These are phyloP conservation scores for Suillus placidus DNA, from an alignment of 768 basidiomycete genomes.

Conservation along the genomic window DNA sequence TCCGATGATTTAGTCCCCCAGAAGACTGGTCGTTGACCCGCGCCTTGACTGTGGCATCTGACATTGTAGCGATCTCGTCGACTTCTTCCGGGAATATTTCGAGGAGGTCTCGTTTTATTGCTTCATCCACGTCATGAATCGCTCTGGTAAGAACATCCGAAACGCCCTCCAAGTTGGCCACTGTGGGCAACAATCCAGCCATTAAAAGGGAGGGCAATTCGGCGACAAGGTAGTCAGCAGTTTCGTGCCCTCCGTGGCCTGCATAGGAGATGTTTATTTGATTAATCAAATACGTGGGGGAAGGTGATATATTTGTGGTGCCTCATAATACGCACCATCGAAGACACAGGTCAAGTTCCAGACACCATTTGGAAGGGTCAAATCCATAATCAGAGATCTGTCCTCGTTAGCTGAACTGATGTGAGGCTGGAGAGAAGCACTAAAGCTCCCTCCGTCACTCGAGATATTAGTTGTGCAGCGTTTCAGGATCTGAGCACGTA, in stretches of 20 bases:
- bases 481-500: constrained; percentile 41
- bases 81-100: constrained; percentile 44
- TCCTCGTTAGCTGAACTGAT: constrained; percentile 48
- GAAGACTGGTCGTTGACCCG: constrained; percentile 42
- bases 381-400: constrained; percentile 46
- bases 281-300: neutral
- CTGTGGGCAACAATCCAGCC: constrained; percentile 8
- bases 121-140: constrained; percentile 42
- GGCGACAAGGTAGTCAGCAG: constrained; percentile 42
- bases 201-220: constrained; percentile 35
- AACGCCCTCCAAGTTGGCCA: constrained; percentile 18
- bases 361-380: constrained; percentile 38
- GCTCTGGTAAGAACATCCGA: constrained; percentile 36
- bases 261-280: constrained; percentile 19
- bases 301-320: neutral
- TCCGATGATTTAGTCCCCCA: constrained; percentile 34
- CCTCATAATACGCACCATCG: constrained; percentile 40
- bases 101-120: constrained; percentile 40
- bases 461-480: neutral
- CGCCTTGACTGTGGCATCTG: constrained; percentile 39
- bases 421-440: constrained; percentile 51
- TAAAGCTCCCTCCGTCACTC: constrained; percentile 29
- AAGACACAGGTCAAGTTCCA: constrained; percentile 51
- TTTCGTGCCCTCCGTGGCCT: constrained; percentile 49
- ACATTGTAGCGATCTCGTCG: constrained; percentile 29